Conservation (phyloP, 2,329 filamentous ascomycete species). For the Lachnellula hyalina region DNA sequence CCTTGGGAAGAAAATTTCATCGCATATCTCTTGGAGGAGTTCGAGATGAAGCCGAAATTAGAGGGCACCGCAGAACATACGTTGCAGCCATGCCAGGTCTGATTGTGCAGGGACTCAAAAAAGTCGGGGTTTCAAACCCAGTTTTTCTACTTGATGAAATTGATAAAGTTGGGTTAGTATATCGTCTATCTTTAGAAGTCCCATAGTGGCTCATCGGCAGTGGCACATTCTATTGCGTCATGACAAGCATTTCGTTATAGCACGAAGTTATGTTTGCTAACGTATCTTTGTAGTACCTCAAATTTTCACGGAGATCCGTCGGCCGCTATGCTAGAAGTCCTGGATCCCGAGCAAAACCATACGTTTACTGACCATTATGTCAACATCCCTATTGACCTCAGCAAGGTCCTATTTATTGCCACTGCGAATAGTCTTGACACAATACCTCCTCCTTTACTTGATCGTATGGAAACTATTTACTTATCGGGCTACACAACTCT, state of each 20-base stretch:
- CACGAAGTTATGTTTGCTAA: constrained; percentile 1
- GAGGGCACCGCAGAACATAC: constrained; percentile 90
- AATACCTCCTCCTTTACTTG: constrained; percentile 86
- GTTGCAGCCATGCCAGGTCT: constrained; percentile 98
- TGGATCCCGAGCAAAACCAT: constrained; percentile 96
- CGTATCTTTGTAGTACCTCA: constrained; percentile 47
- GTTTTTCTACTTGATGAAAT: constrained; percentile 97
- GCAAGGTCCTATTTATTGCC: constrained; percentile 95
- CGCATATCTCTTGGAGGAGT: constrained; percentile 95
- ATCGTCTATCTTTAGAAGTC: neutral
- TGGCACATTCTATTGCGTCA: too few relatives aligned
- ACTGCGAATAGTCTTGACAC: constrained; percentile 94
- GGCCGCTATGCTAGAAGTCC: constrained; percentile 94
- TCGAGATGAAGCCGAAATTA: constrained; percentile 92
- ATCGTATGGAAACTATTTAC: constrained; percentile 95
- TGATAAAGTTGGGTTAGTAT: constrained; percentile 69
- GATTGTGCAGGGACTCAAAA: constrained; percentile 88
- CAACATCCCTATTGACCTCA: constrained; percentile 90
- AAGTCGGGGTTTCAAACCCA: constrained; percentile 91
- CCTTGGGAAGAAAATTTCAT: constrained; percentile 91
- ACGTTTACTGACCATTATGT: constrained; percentile 95
- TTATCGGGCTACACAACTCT: constrained; percentile 94
- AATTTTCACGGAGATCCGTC: constrained; percentile 95
- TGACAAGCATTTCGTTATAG: too few relatives aligned
- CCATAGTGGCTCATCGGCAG: neutral